Evolutionary conservation across 805 yeast genomes (phyloP).

Genomic region (Cyberlindnera samutprakarnensis): DNA sequence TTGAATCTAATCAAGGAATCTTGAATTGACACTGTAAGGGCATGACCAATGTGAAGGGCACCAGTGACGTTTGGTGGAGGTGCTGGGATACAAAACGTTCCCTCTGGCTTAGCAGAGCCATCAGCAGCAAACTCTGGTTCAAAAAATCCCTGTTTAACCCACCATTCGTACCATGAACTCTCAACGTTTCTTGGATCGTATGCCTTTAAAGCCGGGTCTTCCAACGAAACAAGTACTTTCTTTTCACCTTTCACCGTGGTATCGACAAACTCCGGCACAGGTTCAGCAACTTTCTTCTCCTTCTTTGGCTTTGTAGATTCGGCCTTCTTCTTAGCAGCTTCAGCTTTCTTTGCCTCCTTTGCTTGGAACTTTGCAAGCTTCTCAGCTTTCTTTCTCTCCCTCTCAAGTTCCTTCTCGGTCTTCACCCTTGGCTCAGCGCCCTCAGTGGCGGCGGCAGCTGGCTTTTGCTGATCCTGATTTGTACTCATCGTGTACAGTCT

Average conservation of each 20-base stretch:
- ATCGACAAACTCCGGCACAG: constrained; percentile 81
- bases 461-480: constrained; percentile 9
- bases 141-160: constrained; percentile 83
- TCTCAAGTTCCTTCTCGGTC: constrained; percentile 76
- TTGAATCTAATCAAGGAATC: constrained; percentile 88
- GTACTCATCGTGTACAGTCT: constrained; percentile 9
- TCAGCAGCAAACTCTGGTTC: constrained; percentile 75
- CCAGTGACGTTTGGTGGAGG: constrained; percentile 99
- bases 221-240: constrained; percentile 78
- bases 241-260: constrained; percentile 83
- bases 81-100: constrained; percentile 87
- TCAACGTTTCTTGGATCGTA: constrained; percentile 91
- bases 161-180: constrained; percentile 97
- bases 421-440: constrained; percentile 36
- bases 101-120: constrained; percentile 75
- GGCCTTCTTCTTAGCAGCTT: constrained; percentile 30
- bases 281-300: constrained; percentile 62
- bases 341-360: constrained; percentile 66
- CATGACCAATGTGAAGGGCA: constrained; percentile 98
- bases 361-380: constrained; percentile 83
- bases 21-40: constrained; percentile 90
- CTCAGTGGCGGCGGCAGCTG: constrained; percentile 7
- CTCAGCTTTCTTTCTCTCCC: constrained; percentile 84
- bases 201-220: constrained; percentile 89
- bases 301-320: constrained; percentile 50